Conservation (phyloP, 2,329 filamentous ascomycete genomes). For the Colletotrichum orbiculare region DNA sequence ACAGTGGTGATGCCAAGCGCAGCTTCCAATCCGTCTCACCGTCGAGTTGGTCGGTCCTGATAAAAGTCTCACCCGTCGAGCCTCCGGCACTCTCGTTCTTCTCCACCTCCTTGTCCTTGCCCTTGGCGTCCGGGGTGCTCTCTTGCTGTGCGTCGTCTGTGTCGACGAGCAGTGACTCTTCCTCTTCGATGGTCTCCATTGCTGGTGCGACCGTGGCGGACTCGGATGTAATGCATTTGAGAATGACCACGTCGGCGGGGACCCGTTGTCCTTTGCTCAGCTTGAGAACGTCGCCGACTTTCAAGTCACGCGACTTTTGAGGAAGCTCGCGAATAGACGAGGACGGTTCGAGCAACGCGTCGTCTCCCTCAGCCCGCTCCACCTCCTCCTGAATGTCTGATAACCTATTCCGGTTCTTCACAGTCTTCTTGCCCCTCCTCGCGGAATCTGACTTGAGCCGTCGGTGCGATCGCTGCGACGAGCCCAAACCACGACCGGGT, state of each 20-base stretch:
- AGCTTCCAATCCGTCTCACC: constrained; percentile 99
- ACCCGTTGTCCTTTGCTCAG: constrained; percentile 92
- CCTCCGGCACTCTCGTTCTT: constrained; percentile 48
- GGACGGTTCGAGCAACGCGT: constrained; percentile 52
- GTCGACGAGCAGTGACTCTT: constrained; percentile 56
- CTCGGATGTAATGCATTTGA: constrained; percentile 81
- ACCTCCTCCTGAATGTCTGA: constrained; percentile 79
- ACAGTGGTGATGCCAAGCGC: constrained; percentile 85
- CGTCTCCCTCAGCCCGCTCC: constrained; percentile 60
- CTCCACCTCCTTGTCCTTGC: constrained; percentile 49
- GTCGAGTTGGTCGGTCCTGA: constrained; percentile 95
- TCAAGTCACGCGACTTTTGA: constrained; percentile 88
- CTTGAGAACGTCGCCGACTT: constrained; percentile 95
- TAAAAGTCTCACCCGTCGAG: constrained; percentile 89
- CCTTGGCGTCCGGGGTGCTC: constrained; percentile 42
- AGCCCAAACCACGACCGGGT: constrained; percentile 49
- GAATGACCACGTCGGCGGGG: constrained; percentile 91
- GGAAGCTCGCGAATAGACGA: constrained; percentile 72
- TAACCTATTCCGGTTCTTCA: constrained; percentile 56
- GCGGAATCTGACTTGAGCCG: constrained; percentile 59
- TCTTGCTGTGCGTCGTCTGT: constrained; percentile 46
- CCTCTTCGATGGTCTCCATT: constrained; percentile 38
- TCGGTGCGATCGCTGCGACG: constrained; percentile 50
- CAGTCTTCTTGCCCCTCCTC: constrained; percentile 50
- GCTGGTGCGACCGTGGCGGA: constrained; percentile 45